Conservation (phyloP, 495 filamentous ascomycete species). For the Cairneyella variabilis region DNA sequence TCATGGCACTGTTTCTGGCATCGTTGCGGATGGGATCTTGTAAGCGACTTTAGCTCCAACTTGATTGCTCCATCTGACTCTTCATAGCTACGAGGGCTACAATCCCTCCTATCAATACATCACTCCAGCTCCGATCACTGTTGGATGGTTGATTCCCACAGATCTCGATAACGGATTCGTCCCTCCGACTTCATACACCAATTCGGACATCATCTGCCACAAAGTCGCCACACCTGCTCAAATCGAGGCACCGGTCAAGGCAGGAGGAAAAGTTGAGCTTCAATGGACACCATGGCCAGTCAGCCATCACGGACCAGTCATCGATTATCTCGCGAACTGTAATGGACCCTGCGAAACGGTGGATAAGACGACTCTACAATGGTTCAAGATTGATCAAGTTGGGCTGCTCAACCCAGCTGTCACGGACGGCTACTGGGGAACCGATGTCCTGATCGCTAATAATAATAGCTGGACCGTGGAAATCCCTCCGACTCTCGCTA, state of each 20-base stretch:
- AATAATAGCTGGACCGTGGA: constrained; percentile 67
- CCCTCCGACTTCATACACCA: constrained; percentile 38
- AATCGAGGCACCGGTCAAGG: constrained; percentile 37
- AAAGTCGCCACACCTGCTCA: constrained; percentile 33
- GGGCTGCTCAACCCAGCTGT: constrained; percentile 48
- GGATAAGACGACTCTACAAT: constrained; percentile 60
- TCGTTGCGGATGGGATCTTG: constrained; percentile 55
- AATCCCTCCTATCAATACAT: constrained; percentile 34
- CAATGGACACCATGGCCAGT: constrained; percentile 35
- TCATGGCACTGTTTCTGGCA: constrained; percentile 58
- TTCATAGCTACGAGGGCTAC: constrained; percentile 29
- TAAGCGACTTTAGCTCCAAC: constrained; percentile 21
- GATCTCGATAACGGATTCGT: constrained; percentile 60
- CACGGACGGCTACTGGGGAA: constrained; percentile 48
- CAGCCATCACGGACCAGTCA: constrained; percentile 60
- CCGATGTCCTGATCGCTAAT: constrained; percentile 63
- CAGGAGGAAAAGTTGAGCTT: constrained; percentile 39
- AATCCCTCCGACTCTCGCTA: constrained; percentile 59
- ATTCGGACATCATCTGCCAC: constrained; percentile 50
- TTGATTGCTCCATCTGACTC: background rate
- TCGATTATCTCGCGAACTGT: constrained; percentile 74
- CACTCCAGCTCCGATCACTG: constrained; percentile 41
- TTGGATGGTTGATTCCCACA: constrained; percentile 49
- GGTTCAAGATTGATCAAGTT: constrained; percentile 67
- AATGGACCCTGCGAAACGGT: constrained; percentile 59